These are phyloP conservation scores for Talaromyces sp. DNA, from an alignment of 2,329 filamentous ascomycete genomes.

Conservation along the genomic window DNA sequence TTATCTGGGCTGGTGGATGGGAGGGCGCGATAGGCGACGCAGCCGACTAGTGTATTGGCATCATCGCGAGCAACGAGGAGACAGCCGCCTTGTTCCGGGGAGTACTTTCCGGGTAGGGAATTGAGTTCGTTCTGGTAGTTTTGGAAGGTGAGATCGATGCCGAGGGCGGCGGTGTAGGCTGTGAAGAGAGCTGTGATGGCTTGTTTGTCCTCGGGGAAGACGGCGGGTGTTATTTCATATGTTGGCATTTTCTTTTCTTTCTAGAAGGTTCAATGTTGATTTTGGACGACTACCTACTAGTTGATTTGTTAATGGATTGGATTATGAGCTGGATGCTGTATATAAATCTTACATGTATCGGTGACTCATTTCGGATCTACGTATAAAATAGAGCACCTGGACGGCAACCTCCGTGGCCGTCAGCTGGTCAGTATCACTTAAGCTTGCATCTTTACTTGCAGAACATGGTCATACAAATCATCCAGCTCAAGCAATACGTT, in stretches of 20 bases:
- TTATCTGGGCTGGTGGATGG: background rate
- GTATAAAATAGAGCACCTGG: background rate
- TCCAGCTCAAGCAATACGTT: background rate
- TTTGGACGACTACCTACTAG: background rate
- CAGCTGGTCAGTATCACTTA: too few species aligned
- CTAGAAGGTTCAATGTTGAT: background rate
- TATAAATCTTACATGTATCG: background rate
- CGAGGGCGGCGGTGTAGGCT: slow-evolving; percentile 45
- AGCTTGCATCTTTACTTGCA: background rate
- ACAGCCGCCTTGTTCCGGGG: slow-evolving; percentile 43
- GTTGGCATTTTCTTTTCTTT: background rate
- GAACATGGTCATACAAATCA: background rate
- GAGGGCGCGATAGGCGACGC: slow-evolving; percentile 47
- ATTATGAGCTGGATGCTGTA: background rate
- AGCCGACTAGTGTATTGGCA: slow-evolving; percentile 41
- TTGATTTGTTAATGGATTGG: background rate
- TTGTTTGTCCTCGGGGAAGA: slow-evolving; percentile 42
- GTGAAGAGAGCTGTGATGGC: slow-evolving; percentile 44
- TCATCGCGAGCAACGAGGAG: slow-evolving; percentile 47
- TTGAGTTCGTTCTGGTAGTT: slow-evolving; percentile 53
- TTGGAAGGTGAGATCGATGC: slow-evolving; percentile 57
- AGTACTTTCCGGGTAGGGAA: slow-evolving; percentile 55
- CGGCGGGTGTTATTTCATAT: slow-evolving; percentile 35
- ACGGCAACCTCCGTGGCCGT: too few species aligned
- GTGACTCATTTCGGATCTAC: background rate